phyloP scores from a whole-genome alignment of 2,329 filamentous ascomycete genomes.

The Metarhizium humberi region DNA sequence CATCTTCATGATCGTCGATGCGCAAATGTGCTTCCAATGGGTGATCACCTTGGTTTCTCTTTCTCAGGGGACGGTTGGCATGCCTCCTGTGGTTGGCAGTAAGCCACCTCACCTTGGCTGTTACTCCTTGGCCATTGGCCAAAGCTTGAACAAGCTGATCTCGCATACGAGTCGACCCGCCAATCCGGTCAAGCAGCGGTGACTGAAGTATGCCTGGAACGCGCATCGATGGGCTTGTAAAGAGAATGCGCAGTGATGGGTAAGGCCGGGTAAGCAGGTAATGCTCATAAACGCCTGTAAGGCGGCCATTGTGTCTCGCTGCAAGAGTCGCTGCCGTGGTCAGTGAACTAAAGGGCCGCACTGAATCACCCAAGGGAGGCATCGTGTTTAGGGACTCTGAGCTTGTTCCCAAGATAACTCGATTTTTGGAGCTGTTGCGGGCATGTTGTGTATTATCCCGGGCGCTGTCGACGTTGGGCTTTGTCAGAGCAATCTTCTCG shows the following conservation, averaged over 20 bases:
- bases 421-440: constrained; percentile 5
- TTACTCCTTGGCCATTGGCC: constrained; percentile 59
- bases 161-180: constrained; percentile 36
- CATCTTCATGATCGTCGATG: background rate
- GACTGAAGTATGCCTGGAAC: constrained; percentile 59
- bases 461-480: background rate
- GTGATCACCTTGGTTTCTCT: constrained; percentile 7
- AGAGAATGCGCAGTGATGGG: constrained; percentile 57
- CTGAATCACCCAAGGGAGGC: background rate
- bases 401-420: constrained; percentile 9
- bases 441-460: background rate
- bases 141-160: constrained; percentile 49
- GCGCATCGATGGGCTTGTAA: constrained; percentile 58
- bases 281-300: constrained; percentile 34
- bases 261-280: constrained; percentile 59
- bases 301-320: constrained; percentile 14
- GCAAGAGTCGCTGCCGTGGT: constrained; percentile 3
- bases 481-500: constrained; percentile 5
- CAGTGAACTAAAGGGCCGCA: background rate
- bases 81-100: constrained; percentile 2
- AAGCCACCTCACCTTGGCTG: constrained; percentile 49
- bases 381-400: constrained; percentile 1
- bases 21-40: constrained; percentile 45
- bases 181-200: constrained; percentile 44
- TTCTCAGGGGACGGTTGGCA: constrained; percentile 1